Evolutionary conservation across 2,329 filamentous ascomycete genomes (phyloP), one percentile per base, ranked within the genome.

Genomic region (Apiospora rasikravindrae): DNA sequence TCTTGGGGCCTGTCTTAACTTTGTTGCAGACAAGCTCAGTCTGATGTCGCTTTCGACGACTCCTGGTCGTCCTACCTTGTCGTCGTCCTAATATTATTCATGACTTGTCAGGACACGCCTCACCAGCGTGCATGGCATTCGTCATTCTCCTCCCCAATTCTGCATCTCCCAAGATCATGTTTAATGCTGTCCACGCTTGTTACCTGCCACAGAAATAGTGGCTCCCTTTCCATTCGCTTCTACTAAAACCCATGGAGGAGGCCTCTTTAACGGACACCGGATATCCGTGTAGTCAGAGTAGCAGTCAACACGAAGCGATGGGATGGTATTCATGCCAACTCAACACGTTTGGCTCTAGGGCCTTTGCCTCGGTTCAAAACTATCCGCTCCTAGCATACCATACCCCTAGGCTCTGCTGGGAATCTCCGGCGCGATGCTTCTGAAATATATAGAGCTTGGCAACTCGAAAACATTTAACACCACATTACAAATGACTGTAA

Each of bases 1-100:
- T 33, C 26, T 37, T 33, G 33, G 67, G 10, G 44, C 44, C 67
- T 49, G 44, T 24, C 67, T 49, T 49, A 37, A n/a, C 44, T 37
- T 49, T 69, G 67, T 69, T 69, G 67, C 67, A 69, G 67, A 37
- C 44, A 49, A 69, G 67, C 67, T 47, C 44, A 49, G 67, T 33
- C 67, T 69, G 47, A 37, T 49, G 44, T 49, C 47, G 13, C 33
- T 61, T 51, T 51, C 14, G n/a, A 13, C n/a, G 19, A 13, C n/a
- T 22, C 57, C 33, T 64, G 13, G 24, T 26, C 33, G 33, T 37
- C 33, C 33, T 37, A 37, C 8, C 5, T 37, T 37, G 33, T 37
- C 7, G 45, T n/a, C 33, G 33, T 64, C 19, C 19, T 14, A n/a
- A n/a, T n/a, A n/a, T n/a, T n/a, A 22, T 64, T 10, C 33, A 64